Conservation (phyloP, 179 eudicot genomes). For the Camellia oleifera region DNA sequence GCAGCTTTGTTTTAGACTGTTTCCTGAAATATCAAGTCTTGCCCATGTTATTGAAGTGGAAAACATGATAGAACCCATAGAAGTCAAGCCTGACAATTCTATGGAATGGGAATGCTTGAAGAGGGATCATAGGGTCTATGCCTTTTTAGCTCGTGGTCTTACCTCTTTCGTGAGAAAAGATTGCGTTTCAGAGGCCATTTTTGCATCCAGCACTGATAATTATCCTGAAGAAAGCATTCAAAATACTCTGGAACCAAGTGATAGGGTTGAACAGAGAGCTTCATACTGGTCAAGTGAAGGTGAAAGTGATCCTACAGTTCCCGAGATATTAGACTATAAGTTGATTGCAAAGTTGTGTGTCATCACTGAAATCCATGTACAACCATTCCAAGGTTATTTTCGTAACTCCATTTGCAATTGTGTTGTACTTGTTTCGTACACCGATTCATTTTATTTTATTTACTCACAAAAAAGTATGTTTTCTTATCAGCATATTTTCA, state of each 20-base stretch:
- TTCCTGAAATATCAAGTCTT: constrained; percentile 37
- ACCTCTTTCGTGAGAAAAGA: constrained; percentile 21
- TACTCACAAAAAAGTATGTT: constrained; percentile 7
- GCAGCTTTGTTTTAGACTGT: constrained; percentile 40
- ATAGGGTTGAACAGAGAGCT: constrained; percentile 27
- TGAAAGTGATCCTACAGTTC: constrained; percentile 31
- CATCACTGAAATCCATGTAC: constrained; percentile 39
- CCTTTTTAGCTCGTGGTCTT: constrained; percentile 30
- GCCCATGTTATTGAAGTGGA: constrained; percentile 25
- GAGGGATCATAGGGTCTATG: constrained; percentile 44
- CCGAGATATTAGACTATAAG: constrained; percentile 45
- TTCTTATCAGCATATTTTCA: constrained; percentile 46
- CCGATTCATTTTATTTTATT: neutral
- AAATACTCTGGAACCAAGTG: constrained; percentile 42
- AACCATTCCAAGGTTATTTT: constrained; percentile 48
- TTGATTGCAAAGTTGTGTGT: constrained; percentile 37
- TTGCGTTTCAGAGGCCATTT: constrained; percentile 33
- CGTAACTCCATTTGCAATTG: neutral
- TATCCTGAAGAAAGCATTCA: constrained; percentile 42
- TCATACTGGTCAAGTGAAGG: constrained; percentile 66
- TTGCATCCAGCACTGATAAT: constrained; percentile 54
- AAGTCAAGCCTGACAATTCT: constrained; percentile 10
- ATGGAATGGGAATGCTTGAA: constrained; percentile 14
- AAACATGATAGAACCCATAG: constrained; percentile 22
- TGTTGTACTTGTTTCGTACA: neutral